These are phyloP conservation scores for Periconia digitata DNA, from an alignment of 2,329 filamentous ascomycete species.

Conservation along the genomic window DNA sequence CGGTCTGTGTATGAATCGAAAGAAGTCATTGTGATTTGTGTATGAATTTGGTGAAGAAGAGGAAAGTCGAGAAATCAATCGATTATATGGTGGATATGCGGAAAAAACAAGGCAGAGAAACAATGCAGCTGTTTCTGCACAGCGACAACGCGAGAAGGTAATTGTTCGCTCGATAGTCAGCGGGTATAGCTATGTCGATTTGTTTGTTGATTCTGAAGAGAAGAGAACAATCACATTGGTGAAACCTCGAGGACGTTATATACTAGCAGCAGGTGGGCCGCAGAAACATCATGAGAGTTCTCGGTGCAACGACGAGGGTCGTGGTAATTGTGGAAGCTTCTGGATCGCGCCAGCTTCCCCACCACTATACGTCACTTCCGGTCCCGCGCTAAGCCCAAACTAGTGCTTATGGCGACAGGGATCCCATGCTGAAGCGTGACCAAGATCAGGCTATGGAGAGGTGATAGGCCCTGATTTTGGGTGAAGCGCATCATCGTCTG, in stretches of 20 bases:
- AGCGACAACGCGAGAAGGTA: no score
- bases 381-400: neutral
- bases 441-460: no score
- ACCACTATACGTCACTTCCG: neutral
- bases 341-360: neutral
- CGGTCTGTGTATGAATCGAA: constrained; percentile 92
- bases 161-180: no score
- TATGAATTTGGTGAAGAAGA: constrained; percentile 11
- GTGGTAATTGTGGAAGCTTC: neutral
- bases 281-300: neutral
- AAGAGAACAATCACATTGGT: no score
- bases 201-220: neutral
- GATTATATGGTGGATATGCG: constrained; percentile 14
- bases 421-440: no score
- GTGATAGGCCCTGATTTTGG: no score
- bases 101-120: neutral
- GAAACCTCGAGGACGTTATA: neutral
- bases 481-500: no score
- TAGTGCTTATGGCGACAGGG: no score
- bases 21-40: constrained; percentile 62
- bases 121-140: constrained; percentile 15
- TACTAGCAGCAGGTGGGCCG: neutral
- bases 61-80: constrained; percentile 12
- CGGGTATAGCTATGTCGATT: constrained; percentile 6
- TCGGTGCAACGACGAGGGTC: neutral